A percentile compares a stretch with the other conserved stretches of the same genome.
phyloP scores from a whole-genome alignment of 139 green algal genomes.

The Gonium pectorale region DNA sequence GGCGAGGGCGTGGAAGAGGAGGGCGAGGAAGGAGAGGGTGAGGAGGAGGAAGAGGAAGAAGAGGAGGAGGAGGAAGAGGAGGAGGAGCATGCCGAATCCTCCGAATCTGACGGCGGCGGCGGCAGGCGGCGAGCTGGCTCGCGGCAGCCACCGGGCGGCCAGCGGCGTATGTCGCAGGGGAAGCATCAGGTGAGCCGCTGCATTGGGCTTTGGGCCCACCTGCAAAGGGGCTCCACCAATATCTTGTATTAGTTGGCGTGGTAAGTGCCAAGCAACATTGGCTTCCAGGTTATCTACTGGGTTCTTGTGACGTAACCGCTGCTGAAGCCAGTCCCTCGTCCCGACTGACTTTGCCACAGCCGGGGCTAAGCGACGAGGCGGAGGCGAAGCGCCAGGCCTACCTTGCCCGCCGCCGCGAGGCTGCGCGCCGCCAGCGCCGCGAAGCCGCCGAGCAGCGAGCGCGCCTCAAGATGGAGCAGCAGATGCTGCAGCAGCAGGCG shows the following conservation, averaged over 20 bases:
- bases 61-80: background rate
- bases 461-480: background rate
- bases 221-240: no score
- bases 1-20: background rate
- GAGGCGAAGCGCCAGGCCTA: slow-evolving; percentile 36
- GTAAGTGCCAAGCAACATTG: no score
- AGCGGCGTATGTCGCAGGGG: no score
- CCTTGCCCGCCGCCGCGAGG: slow-evolving; percentile 13
- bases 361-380: background rate
- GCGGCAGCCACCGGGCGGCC: no score
- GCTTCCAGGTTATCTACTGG: no score
- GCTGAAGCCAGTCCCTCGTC: no score
- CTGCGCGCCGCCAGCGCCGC: background rate
- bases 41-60: background rate
- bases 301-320: no score
- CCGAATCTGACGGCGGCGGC: background rate
- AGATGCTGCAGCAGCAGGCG: background rate
- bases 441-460: slow-evolving; percentile 22
- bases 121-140: background rate
- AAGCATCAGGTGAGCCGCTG: no score
- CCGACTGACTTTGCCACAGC: no score
- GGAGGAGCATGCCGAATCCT: background rate
- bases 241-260: no score
- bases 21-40: background rate
- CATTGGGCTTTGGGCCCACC: no score